These are phyloP conservation scores for Alternaria postmessia DNA, from an alignment of 2,329 filamentous ascomycete genomes.

Conservation along the genomic window DNA sequence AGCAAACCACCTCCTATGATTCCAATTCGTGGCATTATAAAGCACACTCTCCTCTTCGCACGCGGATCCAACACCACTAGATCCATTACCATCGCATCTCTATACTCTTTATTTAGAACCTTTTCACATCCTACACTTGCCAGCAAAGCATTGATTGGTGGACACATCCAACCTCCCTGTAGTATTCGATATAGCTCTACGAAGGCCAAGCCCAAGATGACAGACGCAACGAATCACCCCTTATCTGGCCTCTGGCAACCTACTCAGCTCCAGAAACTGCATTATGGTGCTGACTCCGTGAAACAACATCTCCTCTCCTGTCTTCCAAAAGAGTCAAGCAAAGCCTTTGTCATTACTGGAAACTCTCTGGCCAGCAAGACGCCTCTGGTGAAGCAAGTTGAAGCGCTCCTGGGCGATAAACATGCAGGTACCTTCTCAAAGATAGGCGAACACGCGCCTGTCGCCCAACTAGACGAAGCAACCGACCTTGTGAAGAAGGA, in stretches of 20 bases:
- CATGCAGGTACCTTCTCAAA: slow-evolving; percentile 64
- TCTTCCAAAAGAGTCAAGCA: slow-evolving; percentile 56
- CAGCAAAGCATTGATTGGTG: neutral
- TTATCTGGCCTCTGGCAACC: slow-evolving; percentile 61
- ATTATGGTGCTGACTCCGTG: slow-evolving; percentile 60
- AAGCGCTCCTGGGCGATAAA: slow-evolving; percentile 56
- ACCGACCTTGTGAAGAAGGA: slow-evolving; percentile 58
- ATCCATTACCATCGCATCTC: neutral
- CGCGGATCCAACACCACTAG: neutral
- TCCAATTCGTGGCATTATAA: neutral
- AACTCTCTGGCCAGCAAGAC: slow-evolving; percentile 64
- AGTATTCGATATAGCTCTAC: neutral
- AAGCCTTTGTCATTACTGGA: slow-evolving; percentile 67
- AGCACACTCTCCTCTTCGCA: neutral
- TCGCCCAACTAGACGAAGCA: slow-evolving; percentile 63
- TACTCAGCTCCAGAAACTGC: slow-evolving; percentile 58
- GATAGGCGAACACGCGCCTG: slow-evolving; percentile 64
- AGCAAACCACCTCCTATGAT: neutral
- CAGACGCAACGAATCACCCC: slow-evolving; percentile 55
- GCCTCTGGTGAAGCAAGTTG: slow-evolving; percentile 60
- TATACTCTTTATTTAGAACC: neutral
- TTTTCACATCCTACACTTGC: neutral
- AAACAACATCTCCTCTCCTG: slow-evolving; percentile 56
- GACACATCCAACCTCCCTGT: neutral
- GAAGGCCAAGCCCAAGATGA: slow-evolving; percentile 43